Evolutionary conservation across 2,329 filamentous ascomycete genomes (phyloP), one percentile per base, ranked within the genome.

Genomic region (Neofusicoccum kwambonambiense): DNA sequence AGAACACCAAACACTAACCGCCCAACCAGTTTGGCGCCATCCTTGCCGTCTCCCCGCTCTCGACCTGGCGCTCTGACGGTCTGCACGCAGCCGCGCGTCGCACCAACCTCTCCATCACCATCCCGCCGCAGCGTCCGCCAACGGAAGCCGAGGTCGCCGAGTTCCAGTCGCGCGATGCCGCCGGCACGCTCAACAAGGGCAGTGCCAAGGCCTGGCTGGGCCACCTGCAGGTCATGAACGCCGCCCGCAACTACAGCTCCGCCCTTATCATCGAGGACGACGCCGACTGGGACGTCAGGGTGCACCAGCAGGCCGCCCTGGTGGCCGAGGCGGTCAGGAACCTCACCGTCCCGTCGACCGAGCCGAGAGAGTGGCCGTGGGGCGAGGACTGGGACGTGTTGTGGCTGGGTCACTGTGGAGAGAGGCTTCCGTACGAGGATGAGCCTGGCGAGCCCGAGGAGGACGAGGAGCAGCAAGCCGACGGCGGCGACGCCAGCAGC

Each of bases 261-360:
- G 47, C 65, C 0, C 57, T 68, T 4, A 62, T 68, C n/a, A 9
- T 68, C 7, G 67, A 68, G 27, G 67, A 68, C 39, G 67, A 68
- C 31, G 41, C 54, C 6, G 67, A 68, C 57, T 68, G 67, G 67
- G 65, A 67, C 45, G 44, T 68, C 8, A 15, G 11, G 6, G 62
- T 65, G 13, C 63, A 65, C 45, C 27, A 41, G 8, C 63, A 65
- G 35, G 56, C 54, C 11, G 47, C n/a, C 27, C n/a, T 44, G 27
- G 50, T 65, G 3, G 54, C 54, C 2, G 54, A 47, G 22, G 52
- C 63, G 13, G 44, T 65, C 27, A 27, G 63, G 0, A 61, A 65
- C n/a, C 54, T 65, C 11, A 60, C 63, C 3, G 42, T 44, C 5
- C 52, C 63, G 15, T 11, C 37, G 15, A 49, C 45, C 1, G 51